A percentile compares a stretch with the other conserved stretches of the same genome.
Evolutionary conservation across 352 stramenopile species (phyloP).

Genomic region (Paralagenidium karlingii): DNA sequence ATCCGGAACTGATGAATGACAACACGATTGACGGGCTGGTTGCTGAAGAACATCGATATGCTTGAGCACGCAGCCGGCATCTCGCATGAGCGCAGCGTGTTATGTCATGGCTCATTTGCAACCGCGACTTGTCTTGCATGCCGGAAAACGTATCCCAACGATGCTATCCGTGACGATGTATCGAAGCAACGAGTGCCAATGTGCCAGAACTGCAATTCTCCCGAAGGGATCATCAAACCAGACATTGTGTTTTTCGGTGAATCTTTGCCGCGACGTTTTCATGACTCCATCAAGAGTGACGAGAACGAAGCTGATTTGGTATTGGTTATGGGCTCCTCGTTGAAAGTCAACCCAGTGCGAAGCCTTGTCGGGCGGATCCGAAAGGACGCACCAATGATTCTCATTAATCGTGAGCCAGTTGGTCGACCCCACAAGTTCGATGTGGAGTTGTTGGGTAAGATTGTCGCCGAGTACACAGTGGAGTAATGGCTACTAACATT

Average conservation of each 20-base stretch:
- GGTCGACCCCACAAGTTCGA: conserved; percentile 76
- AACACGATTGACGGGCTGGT: neutral
- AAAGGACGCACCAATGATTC: conserved; percentile 70
- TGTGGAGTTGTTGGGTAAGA: conserved; percentile 64
- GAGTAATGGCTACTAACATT: too few species aligned
- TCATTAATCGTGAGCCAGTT: conserved; percentile 78
- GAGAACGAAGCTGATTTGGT: conserved; percentile 88
- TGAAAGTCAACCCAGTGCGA: conserved; percentile 94
- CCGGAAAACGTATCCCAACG: conserved; percentile 57
- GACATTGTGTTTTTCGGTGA: conserved; percentile 99
- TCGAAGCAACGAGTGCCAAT: conserved; percentile 68
- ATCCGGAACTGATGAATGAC: neutral
- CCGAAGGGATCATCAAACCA: conserved; percentile 93
- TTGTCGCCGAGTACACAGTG: too few species aligned
- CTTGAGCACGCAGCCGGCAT: conserved; percentile 91
- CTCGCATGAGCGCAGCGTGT: conserved; percentile 79
- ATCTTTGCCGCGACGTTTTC: conserved; percentile 84
- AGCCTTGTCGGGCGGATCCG: conserved; percentile 76
- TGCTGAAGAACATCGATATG: conserved; percentile 96
- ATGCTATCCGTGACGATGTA: conserved; percentile 80
- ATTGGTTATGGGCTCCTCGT: conserved; percentile 98
- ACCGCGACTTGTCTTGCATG: conserved; percentile 89
- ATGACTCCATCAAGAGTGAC: conserved; percentile 68
- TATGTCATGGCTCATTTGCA: conserved; percentile 92
- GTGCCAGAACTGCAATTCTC: conserved; percentile 44